Percentiles rank a stretch among this genome's conserved stretches.
Evolutionary conservation across 2,329 filamentous ascomycete genomes (phyloP).

Genomic region (Scytalidium lignicola): DNA sequence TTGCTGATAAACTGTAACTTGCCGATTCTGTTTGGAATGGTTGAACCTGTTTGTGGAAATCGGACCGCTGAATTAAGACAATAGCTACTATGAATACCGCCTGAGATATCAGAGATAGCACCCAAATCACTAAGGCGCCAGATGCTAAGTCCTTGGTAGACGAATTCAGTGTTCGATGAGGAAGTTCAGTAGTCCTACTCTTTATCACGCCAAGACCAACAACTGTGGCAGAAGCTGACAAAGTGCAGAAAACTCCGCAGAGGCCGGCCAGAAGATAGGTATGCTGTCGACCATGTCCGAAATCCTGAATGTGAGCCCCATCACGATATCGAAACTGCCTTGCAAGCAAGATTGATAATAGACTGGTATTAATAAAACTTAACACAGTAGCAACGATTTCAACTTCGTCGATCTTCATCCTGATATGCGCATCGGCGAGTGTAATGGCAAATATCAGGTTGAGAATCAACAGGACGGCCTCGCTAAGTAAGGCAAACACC

Average conservation of each 20-base stretch:
- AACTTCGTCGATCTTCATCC: conserved; percentile 9
- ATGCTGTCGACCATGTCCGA: conserved; percentile 17
- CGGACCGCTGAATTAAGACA: conserved; percentile 19
- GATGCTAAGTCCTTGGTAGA: conserved; percentile 15
- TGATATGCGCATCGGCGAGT: conserved; percentile 12
- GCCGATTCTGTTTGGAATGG: conserved; percentile 17
- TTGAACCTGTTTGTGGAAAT: conserved; percentile 22
- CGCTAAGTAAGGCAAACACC: conserved; percentile 22
- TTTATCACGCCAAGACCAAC: conserved; percentile 20
- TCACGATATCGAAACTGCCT: conserved; percentile 24
- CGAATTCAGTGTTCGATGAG: conserved; percentile 13
- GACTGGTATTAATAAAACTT: conserved; percentile 12
- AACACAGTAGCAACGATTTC: conserved; percentile 23
- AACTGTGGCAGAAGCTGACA: conserved; percentile 20
- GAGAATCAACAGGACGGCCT: conserved; percentile 21
- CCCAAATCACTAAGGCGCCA: conserved; percentile 25
- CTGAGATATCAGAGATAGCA: conserved; percentile 19
- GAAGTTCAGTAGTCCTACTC: conserved; percentile 13
- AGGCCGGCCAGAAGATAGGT: conserved; percentile 24
- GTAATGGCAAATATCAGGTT: conserved; percentile 24
- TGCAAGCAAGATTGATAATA: conserved; percentile 19
- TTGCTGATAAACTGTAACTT: conserved; percentile 14
- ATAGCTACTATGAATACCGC: conserved; percentile 23
- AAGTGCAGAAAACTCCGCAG: conserved; percentile 16
- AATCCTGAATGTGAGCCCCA: conserved; percentile 19